These are phyloP conservation scores for Chenopodium album DNA, from an alignment of 148 eudicot genomes.

Conservation along the genomic window DNA sequence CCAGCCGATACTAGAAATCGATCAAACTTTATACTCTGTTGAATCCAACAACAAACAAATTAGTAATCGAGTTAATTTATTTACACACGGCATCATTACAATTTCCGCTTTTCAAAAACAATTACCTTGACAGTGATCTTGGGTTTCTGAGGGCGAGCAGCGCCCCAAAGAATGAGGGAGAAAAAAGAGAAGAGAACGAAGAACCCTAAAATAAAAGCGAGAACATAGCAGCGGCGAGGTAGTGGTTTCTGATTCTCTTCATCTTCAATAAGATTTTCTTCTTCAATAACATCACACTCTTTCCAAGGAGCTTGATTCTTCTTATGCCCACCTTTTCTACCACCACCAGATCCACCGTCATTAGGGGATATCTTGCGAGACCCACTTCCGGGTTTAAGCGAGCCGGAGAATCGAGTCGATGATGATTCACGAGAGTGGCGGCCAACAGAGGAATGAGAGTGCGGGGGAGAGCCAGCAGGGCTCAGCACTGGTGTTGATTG, in stretches of 20 bases:
- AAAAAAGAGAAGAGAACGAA: conserved; percentile 59
- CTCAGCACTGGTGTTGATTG: conserved; percentile 73
- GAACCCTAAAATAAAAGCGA: conserved; percentile 54
- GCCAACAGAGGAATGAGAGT: conserved; percentile 73
- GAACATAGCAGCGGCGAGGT: conserved; percentile 51
- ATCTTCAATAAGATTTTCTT: conserved; percentile 62
- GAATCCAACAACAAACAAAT: background rate
- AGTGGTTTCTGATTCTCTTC: conserved; percentile 36
- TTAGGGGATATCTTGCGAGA: conserved; percentile 59
- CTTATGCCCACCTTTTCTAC: conserved; percentile 25
- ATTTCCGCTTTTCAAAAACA: too few relatives aligned
- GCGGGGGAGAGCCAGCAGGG: conserved; percentile 78
- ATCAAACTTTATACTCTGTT: conserved; percentile 69
- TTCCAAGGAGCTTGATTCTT: conserved; percentile 31
- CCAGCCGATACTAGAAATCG: conserved; percentile 69
- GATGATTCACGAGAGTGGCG: conserved; percentile 83
- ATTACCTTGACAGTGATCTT: conserved; percentile 58
- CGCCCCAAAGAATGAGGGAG: conserved; percentile 64
- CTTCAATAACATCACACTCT: conserved; percentile 65
- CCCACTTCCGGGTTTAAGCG: conserved; percentile 51
- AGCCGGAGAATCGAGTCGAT: conserved; percentile 74
- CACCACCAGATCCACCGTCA: conserved; percentile 31
- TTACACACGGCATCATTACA: too few relatives aligned
- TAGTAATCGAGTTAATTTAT: background rate
- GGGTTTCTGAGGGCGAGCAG: conserved; percentile 78